Base-by-base conservation (phyloP, 1,139 yeast genomes). In the Kurtzmaniella quercitrusa region DNA sequence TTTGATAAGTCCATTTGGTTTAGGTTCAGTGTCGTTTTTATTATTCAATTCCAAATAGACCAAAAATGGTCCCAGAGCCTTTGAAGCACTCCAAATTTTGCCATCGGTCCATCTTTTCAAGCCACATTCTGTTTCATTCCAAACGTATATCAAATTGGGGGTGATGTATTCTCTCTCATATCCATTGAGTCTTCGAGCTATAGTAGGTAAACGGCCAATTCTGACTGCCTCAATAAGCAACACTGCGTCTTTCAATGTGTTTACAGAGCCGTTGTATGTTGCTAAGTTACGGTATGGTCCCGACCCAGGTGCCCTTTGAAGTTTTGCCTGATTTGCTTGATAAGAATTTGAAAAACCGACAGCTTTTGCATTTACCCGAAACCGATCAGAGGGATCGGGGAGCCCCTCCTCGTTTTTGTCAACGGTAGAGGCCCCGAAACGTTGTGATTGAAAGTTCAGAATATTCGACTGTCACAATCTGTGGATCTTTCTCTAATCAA, bases 91-190 rank as follows among this genome's bases (percentile, higher is more conserved):
- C 87, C 87, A 81, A 23, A 75, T 66, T 49, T 70, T 68, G 31
- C 86, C 85, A 52, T 81, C 87, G 2, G 87, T 81, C 87, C 87
- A 81, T 24, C 86, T 62, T 47, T 78, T 71, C 76, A 81, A 79
- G 21, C 79, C 82, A 25, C 84, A 77, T 50, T 77, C 80, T 15
- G 69, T 63, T 57, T 81, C 87, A 54, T 77, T 81, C 86, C 86
- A 81, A 3, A 80, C 73, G 50, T 75, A 81, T 2, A 81, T 74
- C 4, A 80, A 68, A 9, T 85, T 85, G 14, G 79, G 69, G 19
- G 61, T 61, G 39, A 81, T 79, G 40, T 57, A 57, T 17, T 61
- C 53, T 8, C 85, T 63, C 52, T 81, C 84, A 37, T 62, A 63
- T 29, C 73, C 80, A 10, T 76, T 70, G 12, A 81, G 68, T 15